Evolutionary conservation across 179 eudicot species (phyloP).

Genomic region (Actinidia arguta): DNA sequence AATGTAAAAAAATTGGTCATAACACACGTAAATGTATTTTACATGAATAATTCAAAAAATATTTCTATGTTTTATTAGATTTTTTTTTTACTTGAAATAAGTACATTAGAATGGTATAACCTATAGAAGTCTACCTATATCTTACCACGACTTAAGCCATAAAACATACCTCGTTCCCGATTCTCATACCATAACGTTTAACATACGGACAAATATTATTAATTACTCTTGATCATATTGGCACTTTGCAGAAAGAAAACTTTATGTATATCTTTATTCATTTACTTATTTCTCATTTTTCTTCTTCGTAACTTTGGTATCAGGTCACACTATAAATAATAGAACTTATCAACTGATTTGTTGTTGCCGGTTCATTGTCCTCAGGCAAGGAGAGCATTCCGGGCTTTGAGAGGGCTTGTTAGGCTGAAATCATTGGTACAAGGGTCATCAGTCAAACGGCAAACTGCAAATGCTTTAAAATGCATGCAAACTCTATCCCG

Average conservation of each 20-base stretch:
- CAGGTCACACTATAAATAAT: background rate
- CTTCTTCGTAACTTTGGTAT: background rate
- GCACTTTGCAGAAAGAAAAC: background rate
- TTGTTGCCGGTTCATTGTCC: constrained; percentile 3
- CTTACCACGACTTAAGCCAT: no score
- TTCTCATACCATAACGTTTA: no score
- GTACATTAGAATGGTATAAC: no score
- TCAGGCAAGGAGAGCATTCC: constrained; percentile 80
- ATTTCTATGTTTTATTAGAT: no score
- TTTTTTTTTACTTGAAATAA: no score
- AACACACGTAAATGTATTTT: no score
- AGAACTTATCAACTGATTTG: background rate
- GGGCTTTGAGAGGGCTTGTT: constrained; percentile 74
- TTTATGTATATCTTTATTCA: background rate
- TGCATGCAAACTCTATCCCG: constrained; percentile 86
- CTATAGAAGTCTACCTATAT: no score
- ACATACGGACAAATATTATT: background rate
- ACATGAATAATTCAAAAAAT: no score
- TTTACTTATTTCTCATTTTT: background rate
- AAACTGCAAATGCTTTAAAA: constrained; percentile 72
- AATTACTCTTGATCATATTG: constrained; percentile 18
- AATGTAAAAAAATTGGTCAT: no score
- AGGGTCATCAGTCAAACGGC: constrained; percentile 72
- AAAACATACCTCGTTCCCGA: no score
- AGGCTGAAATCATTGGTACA: constrained; percentile 68